A percentile compares a stretch with the other conserved stretches of the same genome.
phyloP scores from a whole-genome alignment of 495 filamentous ascomycete species.

The Penicillium samsonianum region DNA sequence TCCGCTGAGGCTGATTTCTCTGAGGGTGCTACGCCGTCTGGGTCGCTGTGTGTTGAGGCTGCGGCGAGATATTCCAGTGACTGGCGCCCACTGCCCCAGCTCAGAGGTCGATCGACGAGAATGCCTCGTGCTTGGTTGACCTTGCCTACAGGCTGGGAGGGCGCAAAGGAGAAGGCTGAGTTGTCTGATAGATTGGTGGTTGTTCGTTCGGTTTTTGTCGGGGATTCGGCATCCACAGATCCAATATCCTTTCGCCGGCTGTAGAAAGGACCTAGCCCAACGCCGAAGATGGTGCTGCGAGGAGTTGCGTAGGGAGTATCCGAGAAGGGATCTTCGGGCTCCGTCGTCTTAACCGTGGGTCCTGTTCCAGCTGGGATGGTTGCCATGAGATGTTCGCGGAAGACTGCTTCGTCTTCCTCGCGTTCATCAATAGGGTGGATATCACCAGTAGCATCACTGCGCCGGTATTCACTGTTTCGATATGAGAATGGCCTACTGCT shows the following conservation, averaged over 20 bases:
- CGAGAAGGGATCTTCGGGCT: conserved; percentile 33
- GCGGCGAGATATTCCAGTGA: conserved; percentile 29
- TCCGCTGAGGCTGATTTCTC: conserved; percentile 52
- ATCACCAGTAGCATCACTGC: conserved; percentile 47
- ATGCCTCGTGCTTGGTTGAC: conserved; percentile 22
- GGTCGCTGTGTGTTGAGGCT: conserved; percentile 28
- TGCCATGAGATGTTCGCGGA: conserved; percentile 29
- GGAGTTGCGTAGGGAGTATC: conserved; percentile 33
- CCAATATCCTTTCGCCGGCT: conserved; percentile 27
- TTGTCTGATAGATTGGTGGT: conserved; percentile 57
- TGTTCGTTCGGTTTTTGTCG: conserved; percentile 57
- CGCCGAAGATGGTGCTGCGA: conserved; percentile 32
- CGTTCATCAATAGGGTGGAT: conserved; percentile 71
- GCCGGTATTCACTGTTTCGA: conserved; percentile 47
- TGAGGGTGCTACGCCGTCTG: conserved; percentile 27
- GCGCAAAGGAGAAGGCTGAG: conserved; percentile 40
- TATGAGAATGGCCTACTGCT: conserved; percentile 27
- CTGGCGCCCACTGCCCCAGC: conserved; percentile 31
- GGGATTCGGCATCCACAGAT: conserved; percentile 30
- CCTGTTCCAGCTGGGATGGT: conserved; percentile 19
- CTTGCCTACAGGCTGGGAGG: conserved; percentile 18
- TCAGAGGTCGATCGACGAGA: conserved; percentile 22
- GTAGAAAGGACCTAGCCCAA: conserved; percentile 33
- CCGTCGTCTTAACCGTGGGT: conserved; percentile 15
- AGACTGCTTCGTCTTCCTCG: conserved; percentile 61